phyloP scores from a whole-genome alignment of 176 grass and related monocot genomes.

The Aegilops tauschii region DNA sequence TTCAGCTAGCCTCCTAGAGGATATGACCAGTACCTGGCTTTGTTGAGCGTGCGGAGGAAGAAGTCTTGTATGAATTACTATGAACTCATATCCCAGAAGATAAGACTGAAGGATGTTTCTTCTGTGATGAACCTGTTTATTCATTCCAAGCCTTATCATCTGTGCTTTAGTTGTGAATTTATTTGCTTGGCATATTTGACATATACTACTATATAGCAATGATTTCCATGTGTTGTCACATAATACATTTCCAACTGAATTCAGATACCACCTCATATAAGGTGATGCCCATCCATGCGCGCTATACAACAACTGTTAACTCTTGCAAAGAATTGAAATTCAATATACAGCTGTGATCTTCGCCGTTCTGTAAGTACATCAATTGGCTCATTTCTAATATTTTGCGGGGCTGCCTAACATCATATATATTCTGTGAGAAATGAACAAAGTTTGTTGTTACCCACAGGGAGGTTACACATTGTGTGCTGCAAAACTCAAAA shows the following conservation, averaged over 20 bases:
- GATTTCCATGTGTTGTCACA: neutral
- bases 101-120: neutral
- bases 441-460: neutral
- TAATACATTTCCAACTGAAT: neutral
- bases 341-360: conserved; percentile 1
- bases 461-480: conserved; percentile 15
- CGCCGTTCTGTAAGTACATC: neutral
- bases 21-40: neutral
- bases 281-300: neutral
- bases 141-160: neutral
- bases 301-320: conserved; percentile 6
- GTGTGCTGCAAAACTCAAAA: conserved; percentile 8
- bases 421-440: neutral
- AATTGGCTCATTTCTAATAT: neutral
- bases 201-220: neutral
- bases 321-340: conserved; percentile 1
- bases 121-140: neutral
- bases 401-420: neutral
- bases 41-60: neutral
- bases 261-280: neutral
- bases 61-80: neutral
- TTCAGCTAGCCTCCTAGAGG: neutral
- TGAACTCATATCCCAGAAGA: neutral
- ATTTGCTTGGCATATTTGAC: neutral
- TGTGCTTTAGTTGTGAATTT: neutral